A percentile compares a stretch with the other conserved stretches of the same genome.
Evolutionary conservation across 495 filamentous ascomycete species (phyloP).

Genomic region (Recurvomyces mirabilis): DNA sequence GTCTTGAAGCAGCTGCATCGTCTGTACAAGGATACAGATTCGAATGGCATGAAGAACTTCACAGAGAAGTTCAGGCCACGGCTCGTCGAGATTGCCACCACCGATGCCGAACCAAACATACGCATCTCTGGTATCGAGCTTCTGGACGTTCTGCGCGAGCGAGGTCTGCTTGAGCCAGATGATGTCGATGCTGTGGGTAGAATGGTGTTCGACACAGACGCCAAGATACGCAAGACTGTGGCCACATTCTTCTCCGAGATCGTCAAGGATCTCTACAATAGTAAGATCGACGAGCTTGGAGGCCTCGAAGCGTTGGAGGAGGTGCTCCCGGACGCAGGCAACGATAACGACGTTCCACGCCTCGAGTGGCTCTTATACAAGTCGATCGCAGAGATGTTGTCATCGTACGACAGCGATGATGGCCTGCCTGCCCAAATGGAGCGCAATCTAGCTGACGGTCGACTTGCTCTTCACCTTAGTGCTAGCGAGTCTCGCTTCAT

Average conservation of each 20-base stretch:
- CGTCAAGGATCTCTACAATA: constrained; percentile 69
- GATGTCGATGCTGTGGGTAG: constrained; percentile 79
- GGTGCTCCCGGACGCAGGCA: constrained; percentile 44
- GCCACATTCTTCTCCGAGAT: constrained; percentile 81
- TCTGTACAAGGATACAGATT: constrained; percentile 63
- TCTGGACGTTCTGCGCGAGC: constrained; percentile 68
- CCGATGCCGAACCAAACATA: constrained; percentile 66
- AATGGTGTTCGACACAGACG: constrained; percentile 77
- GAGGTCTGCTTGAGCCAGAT: constrained; percentile 75
- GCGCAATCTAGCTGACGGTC: constrained; percentile 21
- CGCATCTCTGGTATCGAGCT: constrained; percentile 68
- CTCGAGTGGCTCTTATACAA: constrained; percentile 84
- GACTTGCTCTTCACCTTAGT: constrained; percentile 41
- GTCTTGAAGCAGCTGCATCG: constrained; percentile 69
- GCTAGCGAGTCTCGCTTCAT: constrained; percentile 68
- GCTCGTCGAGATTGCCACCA: constrained; percentile 85
- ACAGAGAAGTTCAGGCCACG: constrained; percentile 78
- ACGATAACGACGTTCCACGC: constrained; percentile 63
- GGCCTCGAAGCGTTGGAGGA: constrained; percentile 69
- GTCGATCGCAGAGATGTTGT: constrained; percentile 72
- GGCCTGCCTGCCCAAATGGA: constrained; percentile 29
- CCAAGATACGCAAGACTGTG: constrained; percentile 72
- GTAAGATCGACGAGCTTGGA: constrained; percentile 70
- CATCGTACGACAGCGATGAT: constrained; percentile 53
- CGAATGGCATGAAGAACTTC: constrained; percentile 69